Percentiles rank a stretch among this genome's conserved stretches.
These are phyloP conservation scores for Exophiala sp. DNA, from an alignment of 2,329 filamentous ascomycete species.

Conservation along the genomic window DNA sequence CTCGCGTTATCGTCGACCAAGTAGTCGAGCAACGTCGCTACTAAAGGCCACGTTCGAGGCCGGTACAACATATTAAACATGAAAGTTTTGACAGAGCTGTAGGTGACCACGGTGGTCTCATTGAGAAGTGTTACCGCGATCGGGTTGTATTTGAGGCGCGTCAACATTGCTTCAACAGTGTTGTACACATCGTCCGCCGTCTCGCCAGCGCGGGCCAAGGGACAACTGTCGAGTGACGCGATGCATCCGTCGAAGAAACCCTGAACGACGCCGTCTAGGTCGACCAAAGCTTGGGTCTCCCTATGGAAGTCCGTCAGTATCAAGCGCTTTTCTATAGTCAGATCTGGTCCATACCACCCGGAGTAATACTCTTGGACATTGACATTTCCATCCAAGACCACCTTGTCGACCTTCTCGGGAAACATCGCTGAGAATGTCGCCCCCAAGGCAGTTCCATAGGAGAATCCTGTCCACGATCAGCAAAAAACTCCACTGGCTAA, in stretches of 20 bases:
- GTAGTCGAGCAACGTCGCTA: neutral
- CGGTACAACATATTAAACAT: slow-evolving; percentile 4
- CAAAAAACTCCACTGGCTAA: neutral
- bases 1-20: slow-evolving; percentile 1
- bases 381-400: slow-evolving; percentile 33
- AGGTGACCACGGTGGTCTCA: neutral
- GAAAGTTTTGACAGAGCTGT: neutral
- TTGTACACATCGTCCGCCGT: slow-evolving; percentile 1
- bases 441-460: slow-evolving; percentile 35
- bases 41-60: slow-evolving; percentile 2
- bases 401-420: slow-evolving; percentile 38
- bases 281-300: neutral
- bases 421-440: slow-evolving; percentile 38
- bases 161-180: neutral
- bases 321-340: neutral
- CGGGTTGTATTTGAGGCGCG: neutral
- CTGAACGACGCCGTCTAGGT: slow-evolving; percentile 6
- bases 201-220: neutral
- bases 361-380: slow-evolving; percentile 13
- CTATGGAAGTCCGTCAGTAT: neutral
- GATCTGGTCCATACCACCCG: slow-evolving; percentile 1
- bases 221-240: neutral
- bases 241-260: slow-evolving; percentile 11
- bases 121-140: neutral
- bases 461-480: neutral